Evolutionary conservation across 192 early-diverging fungal species (phyloP).

Genomic region (Spinellus fusiger): DNA sequence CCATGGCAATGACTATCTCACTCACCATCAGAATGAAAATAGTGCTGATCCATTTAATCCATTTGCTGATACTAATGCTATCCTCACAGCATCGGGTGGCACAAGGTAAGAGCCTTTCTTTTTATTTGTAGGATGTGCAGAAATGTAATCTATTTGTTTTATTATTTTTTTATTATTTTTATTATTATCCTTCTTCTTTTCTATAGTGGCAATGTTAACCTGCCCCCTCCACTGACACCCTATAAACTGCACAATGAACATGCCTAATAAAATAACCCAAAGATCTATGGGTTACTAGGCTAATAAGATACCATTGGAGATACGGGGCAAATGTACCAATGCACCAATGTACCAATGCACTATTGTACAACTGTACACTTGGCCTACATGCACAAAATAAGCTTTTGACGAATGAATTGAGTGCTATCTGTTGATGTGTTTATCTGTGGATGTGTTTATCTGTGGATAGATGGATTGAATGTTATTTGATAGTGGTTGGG

Average conservation of each 20-base stretch:
- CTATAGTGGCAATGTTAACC: not conserved
- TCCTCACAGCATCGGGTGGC: not conserved
- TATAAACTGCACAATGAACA: conserved; percentile 9
- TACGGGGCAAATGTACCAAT: not conserved
- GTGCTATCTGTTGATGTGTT: no score
- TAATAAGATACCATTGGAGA: not conserved
- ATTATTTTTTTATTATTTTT: not conserved
- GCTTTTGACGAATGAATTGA: no score
- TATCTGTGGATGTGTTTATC: no score
- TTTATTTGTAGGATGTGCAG: not conserved
- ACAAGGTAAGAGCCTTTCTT: not conserved
- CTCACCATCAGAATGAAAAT: not conserved
- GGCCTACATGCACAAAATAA: conserved; percentile 10
- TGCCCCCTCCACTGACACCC: conserved; percentile 18
- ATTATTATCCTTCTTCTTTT: no score
- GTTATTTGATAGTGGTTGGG: no score
- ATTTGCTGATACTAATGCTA: conserved; percentile 19
- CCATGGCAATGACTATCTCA: no score
- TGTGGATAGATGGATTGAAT: no score
- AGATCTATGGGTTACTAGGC: no score
- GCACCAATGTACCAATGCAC: not conserved
- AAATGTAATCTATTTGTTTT: not conserved
- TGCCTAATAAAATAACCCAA: conserved; percentile 13
- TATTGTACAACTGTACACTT: conserved; percentile 2
- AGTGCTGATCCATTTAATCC: conserved; percentile 25